Evolutionary conservation across 2,329 filamentous ascomycete genomes (phyloP), one percentile per base, ranked within the genome.

Genomic region (Cladophialophora exuberans): DNA sequence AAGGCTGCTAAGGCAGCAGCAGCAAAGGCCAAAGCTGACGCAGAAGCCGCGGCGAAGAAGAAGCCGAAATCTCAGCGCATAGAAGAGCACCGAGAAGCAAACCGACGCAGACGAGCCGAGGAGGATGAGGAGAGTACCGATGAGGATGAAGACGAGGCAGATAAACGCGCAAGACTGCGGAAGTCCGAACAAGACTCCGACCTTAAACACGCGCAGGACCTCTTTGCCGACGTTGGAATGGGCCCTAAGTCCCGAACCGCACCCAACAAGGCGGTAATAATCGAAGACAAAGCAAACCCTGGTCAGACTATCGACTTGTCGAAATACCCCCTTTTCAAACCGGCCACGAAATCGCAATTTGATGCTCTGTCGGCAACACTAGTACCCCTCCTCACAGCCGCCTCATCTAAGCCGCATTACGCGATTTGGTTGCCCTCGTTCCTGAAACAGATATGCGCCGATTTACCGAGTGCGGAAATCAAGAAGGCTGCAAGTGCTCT

Each of bases 401-500:
- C 91, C 75, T 74, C 80, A 58, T 95, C 93, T 81, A 97, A 96
- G 79, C 83, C 90, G 1, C 91, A 96, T 64, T 99, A 97, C 75
- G 76, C 84, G 26, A 76, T 96, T 38, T 97, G 97, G 81, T 80
- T 96, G 53, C 89, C 93, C 72, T 94, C 97, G 68, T 94, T 99
- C 68, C 76, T 83, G 62, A 96, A 96, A 79, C 85, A 90, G 68
- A 82, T 97, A 39, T 84, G 86, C 66, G 92, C 91, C 75, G 92
- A 96, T 23, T 75, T 99, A 63, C 86, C 88, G 11, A 96, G 90
- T 70, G 87, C 94, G 54, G 91, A 97, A 77, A 92, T 97, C 76
- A 97, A 97, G 83, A 97, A 97, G 81, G 84, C 96, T 63, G 84
- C 90, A 10, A 95, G 89, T 72, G 82, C 83, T 4, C 76, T 99